These are phyloP conservation scores for Hydnomerulius pinastri DNA, from an alignment of 768 basidiomycete genomes.

Conservation along the genomic window DNA sequence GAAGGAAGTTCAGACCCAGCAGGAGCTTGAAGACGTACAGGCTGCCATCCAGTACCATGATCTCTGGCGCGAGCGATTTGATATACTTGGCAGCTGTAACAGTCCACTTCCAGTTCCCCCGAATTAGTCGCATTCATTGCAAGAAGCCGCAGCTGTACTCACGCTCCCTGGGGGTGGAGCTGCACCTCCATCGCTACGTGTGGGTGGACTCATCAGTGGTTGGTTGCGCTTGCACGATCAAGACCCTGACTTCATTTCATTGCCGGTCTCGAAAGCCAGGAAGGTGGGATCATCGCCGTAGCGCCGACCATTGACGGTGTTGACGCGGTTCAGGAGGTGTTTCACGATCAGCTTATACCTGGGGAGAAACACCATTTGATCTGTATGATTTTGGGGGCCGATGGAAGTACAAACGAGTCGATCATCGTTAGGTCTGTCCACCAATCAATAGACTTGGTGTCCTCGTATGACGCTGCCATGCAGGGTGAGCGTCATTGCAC, in stretches of 20 bases:
- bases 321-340: neutral
- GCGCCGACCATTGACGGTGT: slow-evolving; percentile 34
- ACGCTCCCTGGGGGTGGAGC: no score
- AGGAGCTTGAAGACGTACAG: neutral
- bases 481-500: no score
- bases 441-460: no score
- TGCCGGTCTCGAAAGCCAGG: no score
- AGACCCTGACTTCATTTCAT: no score
- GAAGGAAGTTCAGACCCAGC: no score
- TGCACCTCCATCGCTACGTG: no score
- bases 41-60: neutral
- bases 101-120: slow-evolving; percentile 36
- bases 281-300: slow-evolving; percentile 77
- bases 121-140: neutral
- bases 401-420: no score
- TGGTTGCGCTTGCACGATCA: no score
- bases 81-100: neutral
- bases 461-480: no score
- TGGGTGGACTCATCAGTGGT: no score
- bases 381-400: neutral
- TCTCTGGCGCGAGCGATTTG: neutral
- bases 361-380: neutral
- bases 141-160: neutral
- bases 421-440: no score
- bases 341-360: neutral